A percentile compares a stretch with the other conserved stretches of the same genome.
Evolutionary conservation across 208 protist species (phyloP).

Genomic region (Acanthamoeba triangularis): DNA sequence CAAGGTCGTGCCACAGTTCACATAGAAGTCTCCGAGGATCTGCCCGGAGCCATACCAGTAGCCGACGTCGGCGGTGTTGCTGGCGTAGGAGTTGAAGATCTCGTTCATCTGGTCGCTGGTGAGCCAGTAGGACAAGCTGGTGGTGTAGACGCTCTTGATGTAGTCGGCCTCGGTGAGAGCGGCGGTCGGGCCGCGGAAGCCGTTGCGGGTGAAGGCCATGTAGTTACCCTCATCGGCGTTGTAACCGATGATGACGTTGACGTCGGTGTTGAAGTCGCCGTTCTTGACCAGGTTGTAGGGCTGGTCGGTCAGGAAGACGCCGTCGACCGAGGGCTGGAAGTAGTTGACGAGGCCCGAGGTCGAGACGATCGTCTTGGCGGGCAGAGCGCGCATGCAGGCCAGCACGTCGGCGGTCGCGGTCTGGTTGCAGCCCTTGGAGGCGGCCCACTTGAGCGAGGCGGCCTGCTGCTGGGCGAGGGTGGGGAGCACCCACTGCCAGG

Average conservation of each 20-base stretch:
- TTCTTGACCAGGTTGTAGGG: not conserved
- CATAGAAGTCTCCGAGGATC: conserved; percentile 80
- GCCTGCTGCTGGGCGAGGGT: not conserved
- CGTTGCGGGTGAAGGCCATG: conserved; percentile 69
- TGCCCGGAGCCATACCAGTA: conserved; percentile 69
- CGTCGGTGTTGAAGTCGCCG: not conserved
- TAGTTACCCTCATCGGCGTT: conserved; percentile 79
- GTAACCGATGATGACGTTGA: conserved; percentile 78
- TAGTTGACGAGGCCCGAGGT: conserved; percentile 58
- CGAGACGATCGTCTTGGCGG: not conserved
- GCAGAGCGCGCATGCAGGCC: not conserved
- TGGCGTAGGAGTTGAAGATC: not conserved
- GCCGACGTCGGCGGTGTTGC: not conserved
- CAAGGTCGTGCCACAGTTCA: conserved; percentile 67
- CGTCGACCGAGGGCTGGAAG: conserved; percentile 74
- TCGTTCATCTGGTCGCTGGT: no score
- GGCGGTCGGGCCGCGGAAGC: conserved; percentile 6
- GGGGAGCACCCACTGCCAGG: conserved; percentile 73
- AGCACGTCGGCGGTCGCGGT: not conserved
- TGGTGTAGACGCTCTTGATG: not conserved
- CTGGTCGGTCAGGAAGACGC: no score
- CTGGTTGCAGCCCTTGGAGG: conserved; percentile 10
- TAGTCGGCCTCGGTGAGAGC: conserved; percentile 22
- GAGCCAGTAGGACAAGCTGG: no score
- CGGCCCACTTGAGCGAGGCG: not conserved